phyloP scores from a whole-genome alignment of 306 rosid species.

The Phaseolus lunatus region DNA sequence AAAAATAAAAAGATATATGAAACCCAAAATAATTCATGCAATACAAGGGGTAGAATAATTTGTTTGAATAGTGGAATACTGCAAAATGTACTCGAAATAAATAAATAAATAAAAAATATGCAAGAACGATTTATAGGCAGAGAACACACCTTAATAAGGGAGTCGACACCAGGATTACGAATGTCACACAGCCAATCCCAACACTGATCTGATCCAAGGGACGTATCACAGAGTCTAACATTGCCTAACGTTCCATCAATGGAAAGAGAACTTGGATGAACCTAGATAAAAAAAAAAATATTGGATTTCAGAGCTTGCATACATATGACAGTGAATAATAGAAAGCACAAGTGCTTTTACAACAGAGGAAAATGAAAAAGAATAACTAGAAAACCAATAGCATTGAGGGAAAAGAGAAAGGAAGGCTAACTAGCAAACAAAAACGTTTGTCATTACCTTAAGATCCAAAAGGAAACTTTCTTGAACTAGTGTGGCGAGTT shows the following conservation, averaged over 20 bases:
- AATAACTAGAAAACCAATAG: conserved; percentile 12
- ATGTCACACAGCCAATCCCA: conserved; percentile 99
- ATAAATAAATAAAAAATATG: not conserved
- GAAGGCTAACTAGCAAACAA: not conserved
- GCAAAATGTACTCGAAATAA: not conserved
- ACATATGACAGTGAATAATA: conserved; percentile 11
- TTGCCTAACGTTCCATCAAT: conserved; percentile 94
- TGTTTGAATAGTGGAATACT: not conserved
- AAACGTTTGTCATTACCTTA: conserved; percentile 64
- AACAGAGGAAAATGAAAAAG: conserved; percentile 1
- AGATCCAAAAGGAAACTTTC: conserved; percentile 86
- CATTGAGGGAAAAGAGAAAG: conserved; percentile 19
- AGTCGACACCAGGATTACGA: conserved; percentile 93
- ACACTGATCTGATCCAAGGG: conserved; percentile 74
- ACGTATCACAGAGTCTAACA: conserved; percentile 85
- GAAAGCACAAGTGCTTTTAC: conserved; percentile 3
- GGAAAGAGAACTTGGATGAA: conserved; percentile 90
- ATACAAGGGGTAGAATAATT: not conserved
- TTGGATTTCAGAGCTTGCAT: conserved; percentile 40
- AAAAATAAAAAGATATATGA: not conserved
- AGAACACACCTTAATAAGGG: conserved; percentile 79
- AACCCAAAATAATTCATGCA: not conserved
- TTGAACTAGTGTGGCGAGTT: conserved; percentile 88
- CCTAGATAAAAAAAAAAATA: conserved; percentile 57
- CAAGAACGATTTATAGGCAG: conserved; percentile 35